A percentile compares a stretch with the other conserved stretches of the same genome.
phyloP scores from a whole-genome alignment of 495 filamentous ascomycete species.

The Penicillium argentinense region DNA sequence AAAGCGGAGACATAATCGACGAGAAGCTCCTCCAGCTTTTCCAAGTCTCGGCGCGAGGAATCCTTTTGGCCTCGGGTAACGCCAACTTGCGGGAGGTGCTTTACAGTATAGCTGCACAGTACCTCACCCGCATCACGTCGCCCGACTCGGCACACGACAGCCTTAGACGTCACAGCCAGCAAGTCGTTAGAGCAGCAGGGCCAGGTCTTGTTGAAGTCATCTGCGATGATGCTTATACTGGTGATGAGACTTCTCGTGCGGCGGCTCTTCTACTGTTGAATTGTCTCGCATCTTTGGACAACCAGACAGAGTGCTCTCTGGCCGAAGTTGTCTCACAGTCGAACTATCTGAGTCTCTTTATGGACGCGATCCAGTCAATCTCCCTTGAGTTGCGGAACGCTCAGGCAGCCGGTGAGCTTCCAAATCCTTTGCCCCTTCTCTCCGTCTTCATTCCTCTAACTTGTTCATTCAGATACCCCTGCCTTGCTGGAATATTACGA shows the following conservation, averaged over 20 bases:
- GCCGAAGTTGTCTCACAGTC: slow-evolving; percentile 77
- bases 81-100: slow-evolving; percentile 73
- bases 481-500: slow-evolving; percentile 63
- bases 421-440: neutral
- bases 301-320: slow-evolving; percentile 65
- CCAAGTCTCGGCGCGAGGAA: slow-evolving; percentile 73
- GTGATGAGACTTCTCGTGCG: slow-evolving; percentile 75
- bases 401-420: slow-evolving; percentile 48
- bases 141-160: slow-evolving; percentile 30
- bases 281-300: slow-evolving; percentile 65
- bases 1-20: slow-evolving; percentile 69
- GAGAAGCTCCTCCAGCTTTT: slow-evolving; percentile 92
- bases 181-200: slow-evolving; percentile 73
- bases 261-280: slow-evolving; percentile 78
- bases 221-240: slow-evolving; percentile 90
- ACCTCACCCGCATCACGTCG: slow-evolving; percentile 70
- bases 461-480: slow-evolving; percentile 46
- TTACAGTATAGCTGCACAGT: slow-evolving; percentile 85
- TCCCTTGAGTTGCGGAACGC: slow-evolving; percentile 61
- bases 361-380: slow-evolving; percentile 77
- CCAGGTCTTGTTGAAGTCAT: slow-evolving; percentile 78
- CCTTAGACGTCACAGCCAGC: slow-evolving; percentile 62
- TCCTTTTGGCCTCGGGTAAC: slow-evolving; percentile 68
- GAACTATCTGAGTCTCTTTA: slow-evolving; percentile 85
- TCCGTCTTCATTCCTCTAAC: slow-evolving; percentile 16